phyloP scores from a whole-genome alignment of 2,329 filamentous ascomycete genomes.

The Venturiaceae sp. region DNA sequence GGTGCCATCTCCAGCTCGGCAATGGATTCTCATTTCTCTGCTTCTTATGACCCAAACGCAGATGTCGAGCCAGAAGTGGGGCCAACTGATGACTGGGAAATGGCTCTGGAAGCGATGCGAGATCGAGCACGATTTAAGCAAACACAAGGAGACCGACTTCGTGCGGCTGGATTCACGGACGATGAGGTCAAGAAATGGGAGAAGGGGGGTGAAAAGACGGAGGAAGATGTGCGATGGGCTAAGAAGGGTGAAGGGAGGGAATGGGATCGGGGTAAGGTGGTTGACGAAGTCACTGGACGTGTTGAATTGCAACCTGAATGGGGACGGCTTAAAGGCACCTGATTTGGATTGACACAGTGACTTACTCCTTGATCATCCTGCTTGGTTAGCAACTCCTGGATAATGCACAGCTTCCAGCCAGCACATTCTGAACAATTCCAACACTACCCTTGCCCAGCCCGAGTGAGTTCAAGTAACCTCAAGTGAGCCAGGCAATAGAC shows the following conservation, averaged over 20 bases:
- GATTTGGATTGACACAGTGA: no score
- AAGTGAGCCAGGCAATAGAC: no score
- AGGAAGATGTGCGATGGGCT: conserved; percentile 63
- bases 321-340: conserved; percentile 16
- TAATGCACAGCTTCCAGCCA: no score
- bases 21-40: conserved; percentile 74
- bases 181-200: conserved; percentile 65
- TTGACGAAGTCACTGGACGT: conserved; percentile 43
- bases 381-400: neutral
- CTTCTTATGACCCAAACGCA: conserved; percentile 48
- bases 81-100: conserved; percentile 63
- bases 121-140: conserved; percentile 73
- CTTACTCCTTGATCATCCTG: neutral
- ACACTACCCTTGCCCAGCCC: no score
- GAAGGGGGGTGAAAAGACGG: conserved; percentile 48
- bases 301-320: conserved; percentile 41
- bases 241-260: conserved; percentile 58
- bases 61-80: conserved; percentile 43
- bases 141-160: conserved; percentile 65
- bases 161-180: conserved; percentile 68
- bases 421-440: no score
- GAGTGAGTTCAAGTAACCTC: no score
- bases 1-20: conserved; percentile 52
- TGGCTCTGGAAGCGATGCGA: conserved; percentile 65
- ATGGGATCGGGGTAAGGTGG: conserved; percentile 56